These are phyloP conservation scores for Melanomma pulvis-pyrius DNA, from an alignment of 495 filamentous ascomycete genomes.

Conservation along the genomic window DNA sequence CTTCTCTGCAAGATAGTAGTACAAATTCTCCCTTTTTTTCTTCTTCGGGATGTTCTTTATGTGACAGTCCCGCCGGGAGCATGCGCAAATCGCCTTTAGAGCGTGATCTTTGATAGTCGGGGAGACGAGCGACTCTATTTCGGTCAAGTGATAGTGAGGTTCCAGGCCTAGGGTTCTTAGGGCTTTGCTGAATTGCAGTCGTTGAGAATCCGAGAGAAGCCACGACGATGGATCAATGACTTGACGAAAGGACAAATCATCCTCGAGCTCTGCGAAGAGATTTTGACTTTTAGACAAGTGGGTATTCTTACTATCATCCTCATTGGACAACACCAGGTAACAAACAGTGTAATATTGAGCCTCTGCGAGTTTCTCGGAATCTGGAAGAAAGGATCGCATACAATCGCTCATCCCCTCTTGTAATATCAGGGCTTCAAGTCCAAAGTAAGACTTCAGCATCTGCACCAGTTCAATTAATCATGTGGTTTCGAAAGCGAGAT, in stretches of 20 bases:
- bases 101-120: not conserved
- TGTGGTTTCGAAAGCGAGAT: not conserved
- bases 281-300: not conserved
- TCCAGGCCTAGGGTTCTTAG: not conserved
- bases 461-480: not conserved
- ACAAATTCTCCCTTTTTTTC: not conserved
- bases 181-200: not conserved
- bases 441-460: constrained; percentile 3
- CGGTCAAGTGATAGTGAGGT: constrained; percentile 1
- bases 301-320: not conserved
- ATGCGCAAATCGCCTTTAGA: not conserved
- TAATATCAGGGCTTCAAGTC: not conserved
- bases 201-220: not conserved
- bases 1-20: not conserved
- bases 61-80: not conserved
- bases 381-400: too few relatives aligned
- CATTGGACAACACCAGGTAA: not conserved
- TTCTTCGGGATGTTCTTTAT: not conserved
- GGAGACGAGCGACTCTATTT: not conserved
- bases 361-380: too few relatives aligned
- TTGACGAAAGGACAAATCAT: not conserved
- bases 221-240: not conserved
- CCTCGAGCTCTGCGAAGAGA: not conserved
- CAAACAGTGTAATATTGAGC: not conserved
- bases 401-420: not conserved